Evolutionary conservation across 164 flowering plant genomes (phyloP).

Genomic region (Chimonanthus salicifolius): DNA sequence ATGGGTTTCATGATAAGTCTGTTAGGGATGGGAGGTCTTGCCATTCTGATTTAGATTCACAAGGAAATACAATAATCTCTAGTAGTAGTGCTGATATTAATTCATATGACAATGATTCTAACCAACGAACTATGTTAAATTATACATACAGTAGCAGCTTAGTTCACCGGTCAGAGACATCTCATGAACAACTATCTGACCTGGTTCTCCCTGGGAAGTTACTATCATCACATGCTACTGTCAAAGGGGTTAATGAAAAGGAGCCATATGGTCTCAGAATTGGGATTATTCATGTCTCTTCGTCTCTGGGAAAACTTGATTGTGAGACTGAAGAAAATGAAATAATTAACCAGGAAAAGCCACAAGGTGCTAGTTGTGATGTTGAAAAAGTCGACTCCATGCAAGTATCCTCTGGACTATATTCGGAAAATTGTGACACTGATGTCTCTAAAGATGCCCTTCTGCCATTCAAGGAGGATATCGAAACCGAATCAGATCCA

Average conservation of each 20-base stretch:
- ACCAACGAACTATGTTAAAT: not conserved
- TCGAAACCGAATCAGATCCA: constrained; percentile 43
- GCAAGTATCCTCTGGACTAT: not conserved
- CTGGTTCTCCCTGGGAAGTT: constrained; percentile 2
- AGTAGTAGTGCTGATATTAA: not conserved
- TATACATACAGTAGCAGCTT: not conserved
- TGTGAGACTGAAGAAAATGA: not conserved
- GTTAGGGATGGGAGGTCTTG: not conserved
- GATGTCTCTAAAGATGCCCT: constrained; percentile 19
- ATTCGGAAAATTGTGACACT: constrained; percentile 15
- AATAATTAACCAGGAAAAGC: not conserved
- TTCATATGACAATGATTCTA: not conserved
- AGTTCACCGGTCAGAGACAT: not conserved
- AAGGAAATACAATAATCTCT: not conserved
- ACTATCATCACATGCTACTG: not conserved
- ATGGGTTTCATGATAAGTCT: constrained; percentile 18
- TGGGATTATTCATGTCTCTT: not conserved
- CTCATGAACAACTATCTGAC: not conserved
- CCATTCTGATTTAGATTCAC: not conserved
- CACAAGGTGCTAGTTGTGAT: constrained; percentile 2
- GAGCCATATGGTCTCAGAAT: constrained; percentile 14
- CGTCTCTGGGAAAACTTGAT: constrained; percentile 5
- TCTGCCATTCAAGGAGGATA: constrained; percentile 31
- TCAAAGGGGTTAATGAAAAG: constrained; percentile 18
- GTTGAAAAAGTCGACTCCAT: not conserved